Percentiles rank a stretch among this genome's conserved stretches.
phyloP scores from a whole-genome alignment of 2,329 filamentous ascomycete species.

The Pleurostoma richardsiae region DNA sequence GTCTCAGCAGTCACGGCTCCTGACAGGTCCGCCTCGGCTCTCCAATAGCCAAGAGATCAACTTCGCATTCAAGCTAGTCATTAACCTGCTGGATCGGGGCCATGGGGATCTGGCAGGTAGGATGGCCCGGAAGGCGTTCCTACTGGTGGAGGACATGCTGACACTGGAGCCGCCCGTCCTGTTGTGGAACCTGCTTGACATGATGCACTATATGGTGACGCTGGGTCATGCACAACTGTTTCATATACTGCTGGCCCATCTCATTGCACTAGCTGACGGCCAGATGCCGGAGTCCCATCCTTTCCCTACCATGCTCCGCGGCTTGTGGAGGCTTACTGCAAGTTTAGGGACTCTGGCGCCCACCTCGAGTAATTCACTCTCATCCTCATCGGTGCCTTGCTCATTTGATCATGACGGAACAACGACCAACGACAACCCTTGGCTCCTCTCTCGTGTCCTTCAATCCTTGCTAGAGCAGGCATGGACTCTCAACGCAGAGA shows the following conservation, averaged over 20 bases:
- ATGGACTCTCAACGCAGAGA: conserved; percentile 12
- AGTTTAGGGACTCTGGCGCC: not conserved
- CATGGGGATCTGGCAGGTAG: conserved; percentile 13
- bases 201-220: conserved; percentile 5
- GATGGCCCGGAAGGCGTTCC: conserved; percentile 14
- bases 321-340: not conserved
- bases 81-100: conserved; percentile 8
- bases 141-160: conserved; percentile 12
- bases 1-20: not conserved
- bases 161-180: conserved; percentile 8
- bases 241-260: conserved; percentile 7
- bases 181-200: conserved; percentile 10
- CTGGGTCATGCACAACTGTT: conserved; percentile 5
- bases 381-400: too few relatives aligned
- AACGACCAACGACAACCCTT: too few relatives aligned
- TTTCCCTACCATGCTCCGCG: not conserved
- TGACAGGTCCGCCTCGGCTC: not conserved
- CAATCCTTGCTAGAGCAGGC: conserved; percentile 7
- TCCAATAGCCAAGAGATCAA: conserved; percentile 6
- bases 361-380: not conserved
- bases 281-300: not conserved
- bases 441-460: too few relatives aligned
- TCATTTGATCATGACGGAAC: too few relatives aligned
- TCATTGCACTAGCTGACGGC: conserved; percentile 4
- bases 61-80: conserved; percentile 10